Evolutionary conservation across 2,329 filamentous ascomycete genomes (phyloP).

Genomic region (Pseudogymnoascus sp.): DNA sequence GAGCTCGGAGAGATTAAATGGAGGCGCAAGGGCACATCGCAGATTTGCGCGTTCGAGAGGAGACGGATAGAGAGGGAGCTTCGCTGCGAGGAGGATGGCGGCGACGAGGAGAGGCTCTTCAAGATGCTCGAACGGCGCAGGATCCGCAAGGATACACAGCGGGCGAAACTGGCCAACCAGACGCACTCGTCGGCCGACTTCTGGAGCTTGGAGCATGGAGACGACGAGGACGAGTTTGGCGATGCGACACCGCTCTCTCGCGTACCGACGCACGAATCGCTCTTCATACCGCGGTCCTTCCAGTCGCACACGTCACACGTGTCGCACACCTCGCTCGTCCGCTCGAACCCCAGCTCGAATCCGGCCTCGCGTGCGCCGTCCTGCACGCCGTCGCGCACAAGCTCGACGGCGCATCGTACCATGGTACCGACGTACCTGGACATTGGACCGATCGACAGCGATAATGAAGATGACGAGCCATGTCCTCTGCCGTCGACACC

Average conservation of each 20-base stretch:
- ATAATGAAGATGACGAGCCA: constrained; percentile 44
- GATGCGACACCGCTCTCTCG: constrained; percentile 27
- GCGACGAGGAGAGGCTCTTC: constrained; percentile 50
- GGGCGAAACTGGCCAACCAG: constrained; percentile 42
- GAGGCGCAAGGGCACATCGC: constrained; percentile 78
- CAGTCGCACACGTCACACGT: constrained; percentile 15
- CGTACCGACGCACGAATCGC: constrained; percentile 22
- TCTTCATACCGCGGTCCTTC: constrained; percentile 7
- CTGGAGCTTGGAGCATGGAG: constrained; percentile 80
- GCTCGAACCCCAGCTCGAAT: constrained; percentile 24
- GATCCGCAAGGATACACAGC: constrained; percentile 47
- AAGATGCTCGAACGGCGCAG: constrained; percentile 51
- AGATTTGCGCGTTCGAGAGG: constrained; percentile 77
- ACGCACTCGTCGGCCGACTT: constrained; percentile 44
- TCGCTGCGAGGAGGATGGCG: constrained; percentile 46
- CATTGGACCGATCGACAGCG: constrained; percentile 30
- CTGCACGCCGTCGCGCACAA: constrained; percentile 21
- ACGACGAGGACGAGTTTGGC: constrained; percentile 33
- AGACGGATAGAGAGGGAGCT: constrained; percentile 67
- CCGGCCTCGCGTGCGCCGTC: constrained; percentile 22
- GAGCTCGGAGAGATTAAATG: constrained; percentile 90
- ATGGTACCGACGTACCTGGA: constrained; percentile 27
- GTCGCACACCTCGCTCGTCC: constrained; percentile 16
- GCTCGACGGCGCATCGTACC: constrained; percentile 26
- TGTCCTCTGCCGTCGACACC: constrained; percentile 44